Base-by-base conservation (phyloP, 805 yeast genomes). In the Debaryomyces castellii region DNA sequence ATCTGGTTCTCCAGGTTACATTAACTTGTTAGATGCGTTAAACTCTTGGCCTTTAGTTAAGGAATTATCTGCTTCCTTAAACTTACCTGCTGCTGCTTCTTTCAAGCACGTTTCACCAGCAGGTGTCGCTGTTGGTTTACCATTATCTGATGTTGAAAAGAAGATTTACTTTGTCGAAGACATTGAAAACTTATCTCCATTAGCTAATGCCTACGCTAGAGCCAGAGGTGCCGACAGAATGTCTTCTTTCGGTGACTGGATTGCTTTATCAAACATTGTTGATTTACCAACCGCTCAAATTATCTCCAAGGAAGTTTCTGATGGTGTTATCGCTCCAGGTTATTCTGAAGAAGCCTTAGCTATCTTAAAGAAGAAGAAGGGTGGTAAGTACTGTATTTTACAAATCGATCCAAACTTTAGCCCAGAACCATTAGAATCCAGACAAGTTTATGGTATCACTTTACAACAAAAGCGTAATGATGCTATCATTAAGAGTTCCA, bases 181-280 rank as follows among this genome's bases (percentile, higher is more conserved):
- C 68, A 89, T 92, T 62, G 96, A 89, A 71, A 89, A 91, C 78
- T 77, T 94, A 66, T 89, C 97, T 10, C 98, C 99, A 46, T 79
- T 94, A 64, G 99, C 99, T 52, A 87, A 87, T 64, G 99, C 99
- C 47, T 94, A 94, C 63, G 99, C 99, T 32, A 88, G 98, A 75
- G 99, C 99, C 46, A 88, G 99, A 73, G 99, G 99, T 70, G 99
- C 99, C 57, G 99, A 94, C 74, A 86, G 99, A 81, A 94, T 94
- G 99, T 91, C 97, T 5, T 88, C 96, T 11, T 94, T 94, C 66
- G 99, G 99, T 66, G 99, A 94, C 73, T 94, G 90, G 79, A 94
- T 94, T 62, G 99, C 99, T 39, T 78, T 94, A 54, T 90, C 97
- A 51, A 92, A 92, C 78, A 88, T 87, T 70, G 99, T 94, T 56